phyloP scores from a whole-genome alignment of 768 basidiomycete genomes.

The Filobasidium floriforme region DNA sequence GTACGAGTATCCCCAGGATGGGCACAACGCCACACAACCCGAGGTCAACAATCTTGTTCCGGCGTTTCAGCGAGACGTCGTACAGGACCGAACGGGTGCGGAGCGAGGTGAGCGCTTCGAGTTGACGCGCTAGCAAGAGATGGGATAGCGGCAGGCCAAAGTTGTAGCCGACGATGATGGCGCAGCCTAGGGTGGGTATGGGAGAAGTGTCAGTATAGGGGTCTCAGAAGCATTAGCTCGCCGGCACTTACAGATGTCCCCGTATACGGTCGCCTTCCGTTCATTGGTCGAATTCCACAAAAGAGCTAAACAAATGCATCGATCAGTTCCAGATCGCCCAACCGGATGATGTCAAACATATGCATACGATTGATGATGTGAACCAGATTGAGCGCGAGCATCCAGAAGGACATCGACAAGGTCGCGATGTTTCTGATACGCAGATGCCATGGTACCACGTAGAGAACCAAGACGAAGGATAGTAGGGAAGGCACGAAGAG shows the following conservation, averaged over 20 bases:
- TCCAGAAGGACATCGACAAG: slow-evolving; percentile 42
- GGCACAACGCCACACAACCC: slow-evolving; percentile 29
- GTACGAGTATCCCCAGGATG: slow-evolving; percentile 34
- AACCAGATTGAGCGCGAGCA: slow-evolving; percentile 31
- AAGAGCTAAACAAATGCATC: slow-evolving; percentile 25
- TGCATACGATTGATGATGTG: slow-evolving; percentile 41
- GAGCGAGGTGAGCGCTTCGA: slow-evolving; percentile 39
- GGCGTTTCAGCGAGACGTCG: slow-evolving; percentile 28
- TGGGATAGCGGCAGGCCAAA: slow-evolving; percentile 40
- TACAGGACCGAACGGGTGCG: slow-evolving; percentile 35
- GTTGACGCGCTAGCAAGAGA: slow-evolving; percentile 39
- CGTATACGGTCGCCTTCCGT: slow-evolving; percentile 32
- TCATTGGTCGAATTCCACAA: slow-evolving; percentile 33
- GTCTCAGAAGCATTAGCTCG: neutral
- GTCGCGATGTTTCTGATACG: slow-evolving; percentile 40
- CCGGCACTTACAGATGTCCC: slow-evolving; percentile 20
- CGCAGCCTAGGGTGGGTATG: slow-evolving; percentile 7
- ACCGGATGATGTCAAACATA: no score
- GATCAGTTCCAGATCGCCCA: no score
- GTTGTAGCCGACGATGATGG: slow-evolving; percentile 40
- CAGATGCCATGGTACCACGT: slow-evolving; percentile 41
- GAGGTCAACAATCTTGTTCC: slow-evolving; percentile 33
- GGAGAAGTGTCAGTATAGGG: neutral
- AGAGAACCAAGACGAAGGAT: slow-evolving; percentile 32
- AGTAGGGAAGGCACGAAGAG: slow-evolving; percentile 32